Percentiles rank a stretch among this genome's conserved stretches.
phyloP scores from a whole-genome alignment of 805 yeast genomes.

The Yarrowia alimentaria region DNA sequence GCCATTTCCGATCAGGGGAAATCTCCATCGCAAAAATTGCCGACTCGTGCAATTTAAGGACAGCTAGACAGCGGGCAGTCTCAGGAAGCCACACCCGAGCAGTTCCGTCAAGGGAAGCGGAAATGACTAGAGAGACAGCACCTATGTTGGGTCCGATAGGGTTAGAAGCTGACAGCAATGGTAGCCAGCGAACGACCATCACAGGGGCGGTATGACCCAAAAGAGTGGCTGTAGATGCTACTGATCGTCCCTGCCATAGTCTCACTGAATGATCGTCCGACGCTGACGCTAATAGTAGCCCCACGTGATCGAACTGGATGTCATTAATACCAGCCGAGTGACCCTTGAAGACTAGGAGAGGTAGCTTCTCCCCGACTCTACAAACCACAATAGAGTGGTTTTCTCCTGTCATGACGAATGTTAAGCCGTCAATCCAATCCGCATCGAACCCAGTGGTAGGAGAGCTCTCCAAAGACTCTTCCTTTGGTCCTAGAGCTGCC shows the following conservation, averaged over 20 bases:
- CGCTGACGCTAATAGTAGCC: conserved; percentile 63
- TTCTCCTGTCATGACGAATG: conserved; percentile 68
- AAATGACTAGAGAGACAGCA: conserved; percentile 41
- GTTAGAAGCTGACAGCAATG: conserved; percentile 25
- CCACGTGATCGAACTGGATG: conserved; percentile 52
- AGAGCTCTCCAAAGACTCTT: neutral
- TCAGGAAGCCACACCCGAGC: conserved; percentile 64
- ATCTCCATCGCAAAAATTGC: conserved; percentile 56
- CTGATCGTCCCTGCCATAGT: conserved; percentile 73
- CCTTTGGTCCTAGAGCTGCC: conserved; percentile 7
- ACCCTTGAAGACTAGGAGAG: conserved; percentile 58
- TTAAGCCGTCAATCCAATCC: conserved; percentile 69
- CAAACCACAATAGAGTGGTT: conserved; percentile 56
- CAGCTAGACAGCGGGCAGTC: conserved; percentile 38
- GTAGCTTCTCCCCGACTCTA: conserved; percentile 48
- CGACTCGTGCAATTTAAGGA: conserved; percentile 47
- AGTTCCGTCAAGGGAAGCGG: conserved; percentile 69
- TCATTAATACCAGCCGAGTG: conserved; percentile 60
- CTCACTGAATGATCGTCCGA: conserved; percentile 74
- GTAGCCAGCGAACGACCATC: conserved; percentile 33
- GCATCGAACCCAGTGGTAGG: conserved; percentile 37
- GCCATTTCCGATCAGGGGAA: conserved; percentile 49
- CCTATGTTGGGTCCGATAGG: conserved; percentile 1
- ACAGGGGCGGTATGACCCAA: conserved; percentile 36
- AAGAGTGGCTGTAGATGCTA: conserved; percentile 40